phyloP scores from a whole-genome alignment of 306 rosid species.

The Echinosophora koreensis region DNA sequence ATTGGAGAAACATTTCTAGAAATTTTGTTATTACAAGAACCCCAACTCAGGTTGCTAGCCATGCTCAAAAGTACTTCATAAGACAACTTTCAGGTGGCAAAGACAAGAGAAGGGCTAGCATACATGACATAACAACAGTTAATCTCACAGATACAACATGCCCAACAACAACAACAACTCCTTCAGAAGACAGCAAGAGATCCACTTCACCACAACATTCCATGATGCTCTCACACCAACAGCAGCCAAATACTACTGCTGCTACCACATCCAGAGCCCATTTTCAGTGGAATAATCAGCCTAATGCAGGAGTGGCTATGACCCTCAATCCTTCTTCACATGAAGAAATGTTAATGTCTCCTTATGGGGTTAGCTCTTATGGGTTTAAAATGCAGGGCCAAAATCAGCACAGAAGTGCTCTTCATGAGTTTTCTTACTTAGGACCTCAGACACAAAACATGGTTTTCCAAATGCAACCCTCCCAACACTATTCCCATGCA shows the following conservation, averaged over 20 bases:
- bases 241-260: slow-evolving; percentile 40
- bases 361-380: slow-evolving; percentile 62
- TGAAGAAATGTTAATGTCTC: slow-evolving; percentile 62
- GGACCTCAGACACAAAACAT: slow-evolving; percentile 74
- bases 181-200: slow-evolving; percentile 58
- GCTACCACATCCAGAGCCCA: slow-evolving; percentile 45
- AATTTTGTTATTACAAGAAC: slow-evolving; percentile 79
- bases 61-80: slow-evolving; percentile 95
- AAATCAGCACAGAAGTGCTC: slow-evolving; percentile 55
- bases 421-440: slow-evolving; percentile 61
- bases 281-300: slow-evolving; percentile 74
- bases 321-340: slow-evolving; percentile 48
- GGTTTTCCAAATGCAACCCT: slow-evolving; percentile 73
- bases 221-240: slow-evolving; percentile 43
- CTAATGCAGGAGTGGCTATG: slow-evolving; percentile 56
- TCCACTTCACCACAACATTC: slow-evolving; percentile 61
- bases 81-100: slow-evolving; percentile 87
- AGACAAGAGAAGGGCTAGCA: slow-evolving; percentile 94
- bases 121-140: slow-evolving; percentile 95
- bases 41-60: slow-evolving; percentile 97
- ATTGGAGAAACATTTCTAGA: slow-evolving; percentile 94
- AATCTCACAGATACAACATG: slow-evolving; percentile 64
- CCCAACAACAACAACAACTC: slow-evolving; percentile 52
- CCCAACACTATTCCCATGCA: slow-evolving; percentile 63
- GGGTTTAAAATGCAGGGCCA: slow-evolving; percentile 68